Evolutionary conservation across 805 yeast species (phyloP), one percentile per base, ranked within the genome.

Genomic region (Kluyveromyces dobzhanskii): DNA sequence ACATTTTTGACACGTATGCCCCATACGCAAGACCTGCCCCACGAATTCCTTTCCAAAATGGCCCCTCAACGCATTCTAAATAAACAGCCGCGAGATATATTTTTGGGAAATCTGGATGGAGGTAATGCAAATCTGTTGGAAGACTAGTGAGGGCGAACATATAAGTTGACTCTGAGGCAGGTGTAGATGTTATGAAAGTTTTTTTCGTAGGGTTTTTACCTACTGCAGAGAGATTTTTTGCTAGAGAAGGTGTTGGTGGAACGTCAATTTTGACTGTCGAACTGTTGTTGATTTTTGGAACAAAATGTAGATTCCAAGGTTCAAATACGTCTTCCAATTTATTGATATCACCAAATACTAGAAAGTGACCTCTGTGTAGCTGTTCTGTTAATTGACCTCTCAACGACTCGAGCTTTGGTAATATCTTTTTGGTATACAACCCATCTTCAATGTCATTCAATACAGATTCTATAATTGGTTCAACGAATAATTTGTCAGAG

Each of bases 11-110:
- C 48, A 85, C 67, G 39, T 66, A 68, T 1, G 90, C 92, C 28
- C 96, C 97, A 58, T 92, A 92, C 0, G 97, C 97, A 31, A 85
- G 66, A 2, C 98, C 98, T 1, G 87, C 73, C 30, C 98, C 98
- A 62, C 98, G 75, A 25, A 92, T 84, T 40, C 94, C 95, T 51
- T 85, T 75, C 97, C 97, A 90, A 46, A 90, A 80, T 26, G 97
- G 98, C 3, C 98, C 98, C 59, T 92, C 98, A 14, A 85, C 86
- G 27, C 86, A 82, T 47, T 80, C 83, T 40, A 92, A 66, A 50
- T 78, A 82, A 40, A 83, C 87, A 5, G 81, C 71, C 5, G 87
- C 85, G 19, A 88, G 69, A 0, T 80, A 71, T 30, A 90, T 68
- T 18, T 79, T 80, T 37, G 82, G 78, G 23, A 78, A 66, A 49